Conservation (phyloP, 192 early-diverging fungal genomes). For the Funneliformis geosporum region DNA sequence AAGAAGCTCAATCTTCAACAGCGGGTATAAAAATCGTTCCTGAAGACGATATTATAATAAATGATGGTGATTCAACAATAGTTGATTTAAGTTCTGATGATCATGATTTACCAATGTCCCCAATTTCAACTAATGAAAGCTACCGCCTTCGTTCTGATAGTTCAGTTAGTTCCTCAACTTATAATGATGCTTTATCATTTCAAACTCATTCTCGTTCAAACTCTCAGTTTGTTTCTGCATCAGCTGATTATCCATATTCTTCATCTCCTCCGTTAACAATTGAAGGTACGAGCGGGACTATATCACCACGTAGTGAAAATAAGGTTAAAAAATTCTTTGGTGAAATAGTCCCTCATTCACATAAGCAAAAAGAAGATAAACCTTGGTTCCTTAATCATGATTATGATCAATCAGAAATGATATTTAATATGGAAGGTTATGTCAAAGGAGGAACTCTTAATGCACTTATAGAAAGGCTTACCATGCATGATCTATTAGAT, state of each 20-base stretch:
- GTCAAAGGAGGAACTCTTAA: slow-evolving; percentile 88
- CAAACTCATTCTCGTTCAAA: slow-evolving; percentile 17
- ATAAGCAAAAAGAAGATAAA: slow-evolving; percentile 43
- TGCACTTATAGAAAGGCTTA: slow-evolving; percentile 86
- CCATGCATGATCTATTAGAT: slow-evolving; percentile 86
- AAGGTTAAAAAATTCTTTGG: slow-evolving; percentile 65
- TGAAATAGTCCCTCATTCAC: slow-evolving; percentile 45
- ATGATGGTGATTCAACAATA: not conserved
- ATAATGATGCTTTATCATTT: slow-evolving; percentile 31
- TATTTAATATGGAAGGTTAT: slow-evolving; percentile 83
- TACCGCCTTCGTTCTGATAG: slow-evolving; percentile 5
- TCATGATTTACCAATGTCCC: not conserved
- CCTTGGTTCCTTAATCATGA: slow-evolving; percentile 86
- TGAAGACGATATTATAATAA: slow-evolving; percentile 14
- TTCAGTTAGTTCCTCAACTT: slow-evolving; percentile 19
- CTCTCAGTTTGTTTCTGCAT: slow-evolving; percentile 41
- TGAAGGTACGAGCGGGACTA: slow-evolving; percentile 3
- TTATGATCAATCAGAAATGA: slow-evolving; percentile 69
- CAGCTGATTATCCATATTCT: slow-evolving; percentile 37
- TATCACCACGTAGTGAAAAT: slow-evolving; percentile 33
- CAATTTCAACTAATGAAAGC: not conserved
- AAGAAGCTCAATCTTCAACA: not conserved
- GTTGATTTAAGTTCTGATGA: not conserved
- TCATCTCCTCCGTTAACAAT: slow-evolving; percentile 24
- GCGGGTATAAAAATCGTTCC: slow-evolving; percentile 19